Percentiles rank a stretch among this genome's conserved stretches.
These are phyloP conservation scores for Xylaria sp. DNA, from an alignment of 2,329 filamentous ascomycete genomes.

Conservation along the genomic window DNA sequence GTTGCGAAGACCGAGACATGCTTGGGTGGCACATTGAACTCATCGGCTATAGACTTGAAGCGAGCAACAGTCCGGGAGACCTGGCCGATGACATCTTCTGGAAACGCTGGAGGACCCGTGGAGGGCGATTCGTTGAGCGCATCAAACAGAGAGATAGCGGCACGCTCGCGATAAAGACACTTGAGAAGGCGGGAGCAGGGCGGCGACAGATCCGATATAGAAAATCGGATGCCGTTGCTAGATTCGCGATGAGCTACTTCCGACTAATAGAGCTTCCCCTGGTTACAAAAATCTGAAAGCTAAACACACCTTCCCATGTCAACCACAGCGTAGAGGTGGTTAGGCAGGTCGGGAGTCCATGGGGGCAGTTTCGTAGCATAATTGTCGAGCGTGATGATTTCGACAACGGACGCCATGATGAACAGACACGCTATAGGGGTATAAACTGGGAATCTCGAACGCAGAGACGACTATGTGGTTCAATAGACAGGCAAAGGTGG, in stretches of 20 bases:
- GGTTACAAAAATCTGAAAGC: neutral
- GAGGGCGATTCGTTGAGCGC: conserved; percentile 54
- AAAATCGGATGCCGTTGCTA: conserved; percentile 91
- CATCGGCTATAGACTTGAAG: conserved; percentile 65
- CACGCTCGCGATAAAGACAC: conserved; percentile 73
- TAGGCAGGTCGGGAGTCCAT: conserved; percentile 44
- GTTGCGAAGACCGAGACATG: conserved; percentile 78
- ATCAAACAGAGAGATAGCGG: conserved; percentile 81
- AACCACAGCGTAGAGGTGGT: conserved; percentile 51
- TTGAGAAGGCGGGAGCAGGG: conserved; percentile 65
- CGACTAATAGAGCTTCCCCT: neutral
- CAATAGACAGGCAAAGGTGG: neutral
- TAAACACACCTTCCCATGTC: conserved; percentile 54
- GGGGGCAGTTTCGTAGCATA: conserved; percentile 43
- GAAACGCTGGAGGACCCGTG: conserved; percentile 38
- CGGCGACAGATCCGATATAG: conserved; percentile 74
- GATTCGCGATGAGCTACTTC: conserved; percentile 6
- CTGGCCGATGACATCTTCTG: conserved; percentile 52
- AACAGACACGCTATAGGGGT: neutral
- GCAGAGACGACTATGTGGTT: neutral
- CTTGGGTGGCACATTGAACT: conserved; percentile 58
- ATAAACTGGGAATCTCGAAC: neutral
- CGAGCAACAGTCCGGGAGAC: conserved; percentile 62
- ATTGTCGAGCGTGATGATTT: conserved; percentile 49
- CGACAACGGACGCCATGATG: conserved; percentile 31